These are phyloP conservation scores for Rhinocladiella mackenziei DNA, from an alignment of 2,329 filamentous ascomycete species.

Conservation along the genomic window DNA sequence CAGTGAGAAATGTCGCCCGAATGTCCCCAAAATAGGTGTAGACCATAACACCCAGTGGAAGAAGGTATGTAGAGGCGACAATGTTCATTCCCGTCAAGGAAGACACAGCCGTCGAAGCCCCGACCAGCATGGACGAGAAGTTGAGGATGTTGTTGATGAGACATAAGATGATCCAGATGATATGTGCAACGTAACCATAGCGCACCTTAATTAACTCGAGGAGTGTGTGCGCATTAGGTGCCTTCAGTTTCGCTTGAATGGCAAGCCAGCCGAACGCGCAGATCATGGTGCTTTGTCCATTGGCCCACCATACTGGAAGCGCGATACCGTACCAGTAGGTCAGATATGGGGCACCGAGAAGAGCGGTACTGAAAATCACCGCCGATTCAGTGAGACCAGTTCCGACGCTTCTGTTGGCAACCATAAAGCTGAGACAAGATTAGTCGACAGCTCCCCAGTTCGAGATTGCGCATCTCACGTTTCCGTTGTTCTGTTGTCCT, in stretches of 20 bases:
- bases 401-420: slow-evolving; percentile 80
- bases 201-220: slow-evolving; percentile 48
- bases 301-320: slow-evolving; percentile 62
- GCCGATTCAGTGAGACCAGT: slow-evolving; percentile 80
- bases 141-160: slow-evolving; percentile 42
- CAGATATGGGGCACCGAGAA: slow-evolving; percentile 53
- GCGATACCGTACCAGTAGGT: slow-evolving; percentile 72
- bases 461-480: background rate
- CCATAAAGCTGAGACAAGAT: slow-evolving; percentile 57
- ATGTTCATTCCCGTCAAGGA: slow-evolving; percentile 69
- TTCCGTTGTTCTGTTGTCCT: background rate
- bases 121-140: slow-evolving; percentile 45
- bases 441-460: too few relatives aligned
- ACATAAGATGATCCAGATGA: slow-evolving; percentile 41
- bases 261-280: slow-evolving; percentile 73
- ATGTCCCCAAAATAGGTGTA: slow-evolving; percentile 48
- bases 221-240: slow-evolving; percentile 50
- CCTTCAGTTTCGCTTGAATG: slow-evolving; percentile 47
- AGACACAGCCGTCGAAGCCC: slow-evolving; percentile 74
- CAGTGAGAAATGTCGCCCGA: slow-evolving; percentile 49
- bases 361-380: slow-evolving; percentile 86
- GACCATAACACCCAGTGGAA: slow-evolving; percentile 70
- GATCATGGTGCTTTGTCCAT: slow-evolving; percentile 74
- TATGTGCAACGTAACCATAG: slow-evolving; percentile 43
- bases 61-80: slow-evolving; percentile 74